A percentile compares a stretch with the other conserved stretches of the same genome.
phyloP scores from a whole-genome alignment of 306 rosid genomes.

The Comarum palustre region DNA sequence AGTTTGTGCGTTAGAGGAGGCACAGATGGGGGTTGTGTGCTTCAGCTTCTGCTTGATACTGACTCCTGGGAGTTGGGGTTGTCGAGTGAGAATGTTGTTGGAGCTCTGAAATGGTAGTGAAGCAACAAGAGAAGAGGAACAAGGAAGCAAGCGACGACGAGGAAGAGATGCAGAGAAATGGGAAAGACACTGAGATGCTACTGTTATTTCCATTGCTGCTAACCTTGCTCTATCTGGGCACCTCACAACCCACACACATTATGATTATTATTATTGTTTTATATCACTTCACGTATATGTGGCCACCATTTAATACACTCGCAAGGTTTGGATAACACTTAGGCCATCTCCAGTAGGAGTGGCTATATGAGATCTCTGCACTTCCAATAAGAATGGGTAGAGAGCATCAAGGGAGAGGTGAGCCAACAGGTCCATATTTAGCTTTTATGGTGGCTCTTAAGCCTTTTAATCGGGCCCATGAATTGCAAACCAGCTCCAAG shows the following conservation, averaged over 20 bases:
- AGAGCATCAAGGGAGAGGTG: no score
- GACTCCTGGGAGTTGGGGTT: conserved; percentile 15
- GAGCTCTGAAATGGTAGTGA: conserved; percentile 31
- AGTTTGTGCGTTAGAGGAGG: conserved; percentile 37
- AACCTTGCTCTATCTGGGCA: neutral
- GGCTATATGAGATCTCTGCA: no score
- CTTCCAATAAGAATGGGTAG: no score
- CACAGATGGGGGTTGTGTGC: conserved; percentile 14
- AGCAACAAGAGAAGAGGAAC: conserved; percentile 26
- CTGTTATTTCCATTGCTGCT: conserved; percentile 46
- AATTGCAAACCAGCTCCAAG: no score
- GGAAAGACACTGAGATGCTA: conserved; percentile 31
- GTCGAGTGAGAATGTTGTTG: conserved; percentile 36
- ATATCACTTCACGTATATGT: no score
- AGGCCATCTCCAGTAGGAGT: no score
- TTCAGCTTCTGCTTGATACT: conserved; percentile 22
- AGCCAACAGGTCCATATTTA: no score
- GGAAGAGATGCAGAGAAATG: conserved; percentile 6
- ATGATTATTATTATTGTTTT: no score
- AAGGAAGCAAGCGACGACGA: conserved; percentile 20
- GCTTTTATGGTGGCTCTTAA: no score
- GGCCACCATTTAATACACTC: no score
- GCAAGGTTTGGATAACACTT: no score
- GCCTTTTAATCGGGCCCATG: no score
- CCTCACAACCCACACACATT: neutral